phyloP scores from a whole-genome alignment of 108 stramenopile species.

The Conticribra weissflogii region DNA sequence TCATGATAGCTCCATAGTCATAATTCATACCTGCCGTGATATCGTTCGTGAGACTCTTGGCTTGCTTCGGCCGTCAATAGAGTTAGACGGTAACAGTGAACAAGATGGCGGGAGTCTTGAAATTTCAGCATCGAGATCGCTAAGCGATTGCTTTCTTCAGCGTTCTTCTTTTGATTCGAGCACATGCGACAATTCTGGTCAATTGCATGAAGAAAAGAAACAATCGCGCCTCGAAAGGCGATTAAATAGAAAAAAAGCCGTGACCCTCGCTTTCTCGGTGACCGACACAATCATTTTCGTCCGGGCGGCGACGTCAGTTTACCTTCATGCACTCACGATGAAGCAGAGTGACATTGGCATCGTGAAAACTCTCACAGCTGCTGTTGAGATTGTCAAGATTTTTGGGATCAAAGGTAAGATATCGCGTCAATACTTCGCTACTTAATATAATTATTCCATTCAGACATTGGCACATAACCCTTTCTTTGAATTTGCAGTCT shows the following conservation, averaged over 20 bases:
- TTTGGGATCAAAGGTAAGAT: slow-evolving; percentile 71
- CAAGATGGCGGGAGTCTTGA: slow-evolving; percentile 13
- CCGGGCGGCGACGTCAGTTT: slow-evolving; percentile 80
- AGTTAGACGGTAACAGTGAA: slow-evolving; percentile 10
- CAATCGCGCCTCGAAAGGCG: slow-evolving; percentile 10
- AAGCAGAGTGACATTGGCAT: slow-evolving; percentile 76
- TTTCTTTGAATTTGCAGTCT: slow-evolving; percentile 47
- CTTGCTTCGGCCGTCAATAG: slow-evolving; percentile 57
- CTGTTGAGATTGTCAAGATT: slow-evolving; percentile 82
- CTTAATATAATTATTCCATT: too few relatives aligned
- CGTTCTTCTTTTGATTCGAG: slow-evolving; percentile 14
- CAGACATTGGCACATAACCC: too few relatives aligned
- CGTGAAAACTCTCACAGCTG: slow-evolving; percentile 68
- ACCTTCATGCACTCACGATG: slow-evolving; percentile 75
- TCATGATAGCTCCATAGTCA: slow-evolving; percentile 79
- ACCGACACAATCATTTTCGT: slow-evolving; percentile 83
- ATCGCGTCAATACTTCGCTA: too few relatives aligned
- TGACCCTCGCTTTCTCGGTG: slow-evolving; percentile 49
- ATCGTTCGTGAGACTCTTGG: slow-evolving; percentile 73
- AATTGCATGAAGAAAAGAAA: slow-evolving; percentile 21
- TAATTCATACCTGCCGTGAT: slow-evolving; percentile 73
- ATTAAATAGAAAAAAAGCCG: slow-evolving; percentile 11
- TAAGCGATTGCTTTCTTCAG: slow-evolving; percentile 32
- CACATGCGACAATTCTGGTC: slow-evolving; percentile 20
- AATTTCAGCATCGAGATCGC: slow-evolving; percentile 31